Base-by-base conservation (phyloP, 1,139 yeast genomes). In the Yamadazyma trypodendri region DNA sequence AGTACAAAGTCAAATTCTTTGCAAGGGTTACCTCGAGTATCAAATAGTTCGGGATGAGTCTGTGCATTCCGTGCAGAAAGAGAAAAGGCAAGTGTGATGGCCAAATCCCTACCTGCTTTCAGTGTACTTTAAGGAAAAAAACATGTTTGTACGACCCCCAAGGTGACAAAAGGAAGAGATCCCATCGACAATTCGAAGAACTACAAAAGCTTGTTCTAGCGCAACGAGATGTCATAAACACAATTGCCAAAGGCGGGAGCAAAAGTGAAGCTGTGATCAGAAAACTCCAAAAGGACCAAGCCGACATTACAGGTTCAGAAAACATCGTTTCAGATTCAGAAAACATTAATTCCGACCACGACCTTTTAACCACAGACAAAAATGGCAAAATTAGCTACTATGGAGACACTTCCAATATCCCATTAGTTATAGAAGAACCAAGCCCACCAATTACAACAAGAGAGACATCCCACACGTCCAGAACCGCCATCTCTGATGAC, bases 391-490 rank as follows among this genome's bases (percentile, higher is more conserved):
- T 44, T 7, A 40, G 42, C 29, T 44, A 34, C 32, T 44, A 40
- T 31, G 48, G 48, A 15, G 46, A 40, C 14, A 44, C 48, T 17
- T 43, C 47, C 9, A 43, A 43, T 38, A 24, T 40, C 22, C 45
- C 45, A 17, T 34, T 36, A 24, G 36, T 41, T 20, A 18, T 18
- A 8, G 21, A 18, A 18, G 21, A 18, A 8, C 8, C 8, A 18
- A 8, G 21, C 7, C 7, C 21, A 6, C 21, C 21, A 18, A 18
- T 18, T 6, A 18, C 21, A 18, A 8, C 21, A 18, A 18, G 36
- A 24, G 8, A 33, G 32, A 15, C 33, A 20, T 13, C 33, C 5
- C 14, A 10, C 6, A 17, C 24, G 22, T 18, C 31, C 13, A 23
- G n/a, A 13, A 13, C 18, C 6, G 14, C 23, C 10, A 17, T 40